These are phyloP conservation scores for Exobasidium cylindrosporum DNA, from an alignment of 1,284 basidiomycete genomes.

Conservation along the genomic window DNA sequence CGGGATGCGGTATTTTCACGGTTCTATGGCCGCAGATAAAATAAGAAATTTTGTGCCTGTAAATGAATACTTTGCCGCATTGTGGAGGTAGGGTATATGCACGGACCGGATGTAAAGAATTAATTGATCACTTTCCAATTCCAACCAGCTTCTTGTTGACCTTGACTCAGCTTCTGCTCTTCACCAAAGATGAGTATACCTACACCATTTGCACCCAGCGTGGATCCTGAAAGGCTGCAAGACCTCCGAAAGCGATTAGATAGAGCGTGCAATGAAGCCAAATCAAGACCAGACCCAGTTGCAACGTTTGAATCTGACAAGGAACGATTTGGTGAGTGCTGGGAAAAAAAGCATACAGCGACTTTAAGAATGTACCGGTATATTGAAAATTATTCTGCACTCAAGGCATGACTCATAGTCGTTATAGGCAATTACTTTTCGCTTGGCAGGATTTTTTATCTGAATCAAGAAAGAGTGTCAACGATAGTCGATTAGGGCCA, in stretches of 20 bases:
- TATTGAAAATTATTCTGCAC: neutral
- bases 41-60: too few species aligned
- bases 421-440: slow-evolving; percentile 1
- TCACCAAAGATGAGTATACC: slow-evolving; percentile 1
- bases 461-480: neutral
- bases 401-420: slow-evolving; percentile 6
- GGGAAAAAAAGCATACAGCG: neutral
- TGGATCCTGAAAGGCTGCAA: neutral
- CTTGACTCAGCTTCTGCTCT: too few species aligned
- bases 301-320: slow-evolving; percentile 4
- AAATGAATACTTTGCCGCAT: too few species aligned
- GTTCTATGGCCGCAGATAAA: slow-evolving; percentile 74
- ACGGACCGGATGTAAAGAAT: too few species aligned
- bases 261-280: slow-evolving; percentile 4
- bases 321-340: neutral
- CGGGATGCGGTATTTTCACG: slow-evolving; percentile 75
- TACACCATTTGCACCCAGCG: neutral
- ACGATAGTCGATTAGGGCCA: slow-evolving; percentile 17
- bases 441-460: slow-evolving; percentile 11
- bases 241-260: slow-evolving; percentile 9
- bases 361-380: neutral
- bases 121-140: too few species aligned
- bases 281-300: neutral
- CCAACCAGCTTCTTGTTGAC: too few species aligned
- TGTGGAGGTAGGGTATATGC: too few species aligned